Evolutionary conservation across 768 basidiomycete species (phyloP).

Genomic region (Auricularia cornea): DNA sequence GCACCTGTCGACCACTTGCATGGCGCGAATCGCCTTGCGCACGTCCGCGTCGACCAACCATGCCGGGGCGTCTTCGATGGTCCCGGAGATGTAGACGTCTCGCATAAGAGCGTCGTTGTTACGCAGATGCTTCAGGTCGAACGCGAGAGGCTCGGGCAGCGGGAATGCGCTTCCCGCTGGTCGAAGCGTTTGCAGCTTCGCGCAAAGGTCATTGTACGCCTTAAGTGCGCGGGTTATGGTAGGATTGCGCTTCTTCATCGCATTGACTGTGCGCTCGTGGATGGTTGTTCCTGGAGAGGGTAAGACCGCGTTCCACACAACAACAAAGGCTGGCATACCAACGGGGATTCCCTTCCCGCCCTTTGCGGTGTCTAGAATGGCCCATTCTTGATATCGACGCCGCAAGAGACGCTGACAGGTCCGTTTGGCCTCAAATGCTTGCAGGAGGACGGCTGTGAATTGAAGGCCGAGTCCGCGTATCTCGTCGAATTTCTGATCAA

Average conservation of each 20-base stretch:
- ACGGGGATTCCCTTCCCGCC: constrained; percentile 23
- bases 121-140: constrained; percentile 15
- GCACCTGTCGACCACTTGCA: constrained; percentile 23
- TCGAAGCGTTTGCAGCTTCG: constrained; percentile 17
- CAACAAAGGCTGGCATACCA: constrained; percentile 16
- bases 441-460: constrained; percentile 25
- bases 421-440: constrained; percentile 31
- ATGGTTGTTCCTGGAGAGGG: constrained; percentile 22
- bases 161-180: constrained; percentile 19
- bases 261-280: constrained; percentile 24
- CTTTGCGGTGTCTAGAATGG: constrained; percentile 26
- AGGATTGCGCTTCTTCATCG: constrained; percentile 25
- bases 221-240: constrained; percentile 21
- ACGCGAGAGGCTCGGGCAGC: constrained; percentile 25
- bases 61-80: constrained; percentile 10
- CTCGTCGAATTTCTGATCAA: constrained; percentile 25
- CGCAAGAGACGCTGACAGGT: constrained; percentile 27
- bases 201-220: constrained; percentile 22
- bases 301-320: background rate
- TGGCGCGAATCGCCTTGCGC: constrained; percentile 21
- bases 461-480: constrained; percentile 23
- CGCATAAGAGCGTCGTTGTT: constrained; percentile 22
- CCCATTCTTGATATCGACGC: constrained; percentile 30
- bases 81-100: constrained; percentile 27
- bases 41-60: constrained; percentile 29